Evolutionary conservation across 352 stramenopile species (phyloP).

Genomic region (Globisporangium okanoganense): DNA sequence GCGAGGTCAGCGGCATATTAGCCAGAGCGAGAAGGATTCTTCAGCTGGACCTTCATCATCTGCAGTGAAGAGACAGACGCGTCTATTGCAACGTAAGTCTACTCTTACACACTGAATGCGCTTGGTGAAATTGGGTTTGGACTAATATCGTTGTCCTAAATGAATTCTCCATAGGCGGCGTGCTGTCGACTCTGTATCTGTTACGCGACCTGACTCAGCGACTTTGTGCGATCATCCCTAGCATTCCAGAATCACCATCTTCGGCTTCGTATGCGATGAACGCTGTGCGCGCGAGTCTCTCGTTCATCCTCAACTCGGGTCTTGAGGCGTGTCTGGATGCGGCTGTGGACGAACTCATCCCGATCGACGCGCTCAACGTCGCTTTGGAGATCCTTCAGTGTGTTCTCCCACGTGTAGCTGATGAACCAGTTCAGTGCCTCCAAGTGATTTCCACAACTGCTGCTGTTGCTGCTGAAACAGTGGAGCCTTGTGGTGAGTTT

Average conservation of each 20-base stretch:
- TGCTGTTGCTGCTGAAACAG: not conserved
- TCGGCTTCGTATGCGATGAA: slow-evolving; percentile 17
- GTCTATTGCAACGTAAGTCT: slow-evolving; percentile 31
- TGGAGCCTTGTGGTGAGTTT: slow-evolving; percentile 16
- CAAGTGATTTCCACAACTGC: slow-evolving; percentile 5
- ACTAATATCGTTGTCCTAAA: not conserved
- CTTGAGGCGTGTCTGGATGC: slow-evolving; percentile 44
- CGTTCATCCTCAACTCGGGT: slow-evolving; percentile 36
- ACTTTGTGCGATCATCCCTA: slow-evolving; percentile 22
- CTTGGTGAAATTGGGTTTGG: not conserved
- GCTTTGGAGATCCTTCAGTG: slow-evolving; percentile 56
- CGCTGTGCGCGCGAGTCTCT: slow-evolving; percentile 35
- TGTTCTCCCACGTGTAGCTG: slow-evolving; percentile 27
- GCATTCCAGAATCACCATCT: slow-evolving; percentile 1
- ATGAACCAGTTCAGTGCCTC: slow-evolving; percentile 25
- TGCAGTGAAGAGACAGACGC: slow-evolving; percentile 12
- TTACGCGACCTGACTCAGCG: slow-evolving; percentile 41
- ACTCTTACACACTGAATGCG: not conserved
- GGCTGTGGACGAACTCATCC: slow-evolving; percentile 27
- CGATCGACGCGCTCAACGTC: slow-evolving; percentile 32
- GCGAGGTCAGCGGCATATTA: slow-evolving; percentile 2
- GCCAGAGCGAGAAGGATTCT: not conserved
- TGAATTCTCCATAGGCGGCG: slow-evolving; percentile 18
- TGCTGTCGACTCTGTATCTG: slow-evolving; percentile 35
- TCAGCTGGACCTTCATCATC: too few relatives aligned